Evolutionary conservation across 371 early-diverging fungal genomes (phyloP).

Genomic region (Dentiscutata heterogama): DNA sequence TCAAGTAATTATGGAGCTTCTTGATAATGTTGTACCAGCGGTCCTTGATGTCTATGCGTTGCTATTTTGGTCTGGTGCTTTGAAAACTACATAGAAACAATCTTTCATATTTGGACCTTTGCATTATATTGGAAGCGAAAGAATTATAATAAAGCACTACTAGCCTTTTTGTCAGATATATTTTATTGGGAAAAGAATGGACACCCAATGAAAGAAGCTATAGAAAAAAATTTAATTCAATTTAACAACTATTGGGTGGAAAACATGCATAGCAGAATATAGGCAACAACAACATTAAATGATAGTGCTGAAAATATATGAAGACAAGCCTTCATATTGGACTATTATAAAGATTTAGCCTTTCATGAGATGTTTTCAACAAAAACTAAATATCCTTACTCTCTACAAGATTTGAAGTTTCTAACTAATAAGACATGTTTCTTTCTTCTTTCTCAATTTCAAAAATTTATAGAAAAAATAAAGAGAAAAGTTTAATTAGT

Average conservation of each 20-base stretch:
- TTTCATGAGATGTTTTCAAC: neutral
- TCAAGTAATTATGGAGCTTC: neutral
- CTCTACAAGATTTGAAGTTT: neutral
- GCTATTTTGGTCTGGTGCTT: neutral
- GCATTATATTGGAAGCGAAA: neutral
- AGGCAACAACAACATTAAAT: neutral
- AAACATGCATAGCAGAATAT: constrained; percentile 7
- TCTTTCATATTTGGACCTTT: constrained; percentile 1
- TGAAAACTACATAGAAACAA: neutral
- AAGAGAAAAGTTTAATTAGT: neutral
- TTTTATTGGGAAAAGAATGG: constrained; percentile 17
- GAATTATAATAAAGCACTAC: neutral
- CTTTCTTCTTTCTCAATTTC: constrained; percentile 10
- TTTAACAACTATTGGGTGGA: constrained; percentile 8
- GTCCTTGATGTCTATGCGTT: neutral
- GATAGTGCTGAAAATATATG: neutral
- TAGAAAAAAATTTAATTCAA: neutral
- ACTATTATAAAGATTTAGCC: neutral
- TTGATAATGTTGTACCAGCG: neutral
- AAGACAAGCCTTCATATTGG: neutral
- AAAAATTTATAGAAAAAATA: constrained; percentile 7
- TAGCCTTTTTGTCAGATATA: constrained; percentile 1
- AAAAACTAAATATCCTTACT: neutral
- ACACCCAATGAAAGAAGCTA: neutral
- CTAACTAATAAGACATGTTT: neutral